A percentile compares a stretch with the other conserved stretches of the same genome.
phyloP scores from a whole-genome alignment of 2,329 filamentous ascomycete genomes.

The Fusarium pininemorale region DNA sequence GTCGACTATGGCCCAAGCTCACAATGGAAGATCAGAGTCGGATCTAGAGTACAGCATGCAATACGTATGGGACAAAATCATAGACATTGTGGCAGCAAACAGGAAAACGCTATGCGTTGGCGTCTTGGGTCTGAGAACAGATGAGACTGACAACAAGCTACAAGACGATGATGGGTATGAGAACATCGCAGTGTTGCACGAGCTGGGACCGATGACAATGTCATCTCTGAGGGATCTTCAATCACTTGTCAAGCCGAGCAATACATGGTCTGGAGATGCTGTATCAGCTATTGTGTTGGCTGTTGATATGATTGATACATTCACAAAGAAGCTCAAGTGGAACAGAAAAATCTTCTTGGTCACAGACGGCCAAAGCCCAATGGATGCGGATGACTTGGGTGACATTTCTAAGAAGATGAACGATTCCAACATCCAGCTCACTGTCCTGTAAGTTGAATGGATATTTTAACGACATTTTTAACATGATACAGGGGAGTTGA shows the following conservation, averaged over 20 bases:
- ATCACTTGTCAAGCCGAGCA: conserved; percentile 71
- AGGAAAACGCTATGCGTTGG: conserved; percentile 75
- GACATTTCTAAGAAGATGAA: conserved; percentile 80
- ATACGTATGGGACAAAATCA: conserved; percentile 93
- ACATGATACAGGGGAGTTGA: conserved; percentile 75
- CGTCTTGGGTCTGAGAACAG: conserved; percentile 85
- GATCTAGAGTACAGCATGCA: conserved; percentile 90
- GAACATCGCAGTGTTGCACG: conserved; percentile 83
- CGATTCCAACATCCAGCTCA: conserved; percentile 78
- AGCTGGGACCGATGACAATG: conserved; percentile 69
- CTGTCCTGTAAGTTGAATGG: conserved; percentile 71
- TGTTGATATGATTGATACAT: conserved; percentile 82
- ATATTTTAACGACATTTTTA: conserved; percentile 12
- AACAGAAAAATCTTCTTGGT: conserved; percentile 83
- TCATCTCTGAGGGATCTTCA: conserved; percentile 73
- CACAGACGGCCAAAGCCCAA: conserved; percentile 79
- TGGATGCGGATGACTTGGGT: conserved; percentile 76
- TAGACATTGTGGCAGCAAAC: conserved; percentile 73
- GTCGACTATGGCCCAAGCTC: conserved; percentile 79
- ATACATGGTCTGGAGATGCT: conserved; percentile 78
- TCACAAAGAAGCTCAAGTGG: conserved; percentile 85
- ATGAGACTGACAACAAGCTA: conserved; percentile 76
- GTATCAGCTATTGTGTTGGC: conserved; percentile 89
- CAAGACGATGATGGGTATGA: conserved; percentile 77
- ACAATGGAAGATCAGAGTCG: conserved; percentile 75